phyloP scores from a whole-genome alignment of 805 yeast species.

The Barnettozyma pratensis region DNA sequence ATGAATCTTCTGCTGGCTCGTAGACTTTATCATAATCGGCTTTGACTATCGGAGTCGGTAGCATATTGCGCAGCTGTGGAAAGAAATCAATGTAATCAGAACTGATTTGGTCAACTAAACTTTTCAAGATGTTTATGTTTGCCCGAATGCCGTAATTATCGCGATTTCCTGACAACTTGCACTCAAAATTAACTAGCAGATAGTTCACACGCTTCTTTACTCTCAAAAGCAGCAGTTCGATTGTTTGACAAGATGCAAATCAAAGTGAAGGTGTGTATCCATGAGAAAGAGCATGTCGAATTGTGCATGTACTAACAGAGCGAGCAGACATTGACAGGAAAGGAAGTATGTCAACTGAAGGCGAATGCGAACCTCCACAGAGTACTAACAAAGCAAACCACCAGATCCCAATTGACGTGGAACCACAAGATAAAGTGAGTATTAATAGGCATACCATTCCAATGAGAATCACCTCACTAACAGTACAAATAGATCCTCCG shows the following conservation, averaged over 20 bases:
- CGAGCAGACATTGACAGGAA: constrained; percentile 62
- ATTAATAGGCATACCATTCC: background rate
- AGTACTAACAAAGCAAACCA: constrained; percentile 6
- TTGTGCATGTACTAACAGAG: constrained; percentile 7
- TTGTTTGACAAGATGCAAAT: constrained; percentile 43
- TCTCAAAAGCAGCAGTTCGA: background rate
- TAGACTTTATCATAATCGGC: constrained; percentile 72
- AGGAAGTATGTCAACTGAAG: constrained; percentile 44
- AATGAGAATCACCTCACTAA: constrained; percentile 18
- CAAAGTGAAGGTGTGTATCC: constrained; percentile 49
- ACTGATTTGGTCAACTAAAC: background rate
- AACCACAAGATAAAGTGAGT: constrained; percentile 57
- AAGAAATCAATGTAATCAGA: too few relatives aligned
- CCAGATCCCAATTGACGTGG: constrained; percentile 67
- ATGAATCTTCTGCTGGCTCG: constrained; percentile 94
- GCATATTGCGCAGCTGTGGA: constrained; percentile 38
- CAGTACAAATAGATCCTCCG: constrained; percentile 44
- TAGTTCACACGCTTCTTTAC: background rate
- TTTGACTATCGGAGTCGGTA: constrained; percentile 69
- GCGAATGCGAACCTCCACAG: background rate
- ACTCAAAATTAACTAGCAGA: too few relatives aligned
- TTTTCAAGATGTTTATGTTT: background rate
- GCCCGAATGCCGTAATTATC: background rate
- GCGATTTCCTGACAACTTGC: background rate
- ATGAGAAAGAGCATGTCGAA: background rate